phyloP scores from a whole-genome alignment of 257 asterid species.

The Nemophila menziesii region DNA sequence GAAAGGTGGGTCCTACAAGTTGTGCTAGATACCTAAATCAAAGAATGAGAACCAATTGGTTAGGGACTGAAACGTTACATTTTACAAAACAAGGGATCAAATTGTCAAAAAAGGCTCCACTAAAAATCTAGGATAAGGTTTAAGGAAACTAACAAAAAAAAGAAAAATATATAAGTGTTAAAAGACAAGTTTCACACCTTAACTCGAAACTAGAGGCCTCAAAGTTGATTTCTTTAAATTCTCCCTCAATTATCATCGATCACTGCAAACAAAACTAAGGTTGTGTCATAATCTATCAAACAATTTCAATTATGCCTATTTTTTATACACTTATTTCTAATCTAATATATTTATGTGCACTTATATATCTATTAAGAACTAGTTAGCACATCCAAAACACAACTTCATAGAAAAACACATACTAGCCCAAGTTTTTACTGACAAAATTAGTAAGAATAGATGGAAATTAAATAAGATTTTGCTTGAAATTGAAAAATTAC shows the following conservation, averaged over 20 bases:
- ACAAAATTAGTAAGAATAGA: too few species aligned
- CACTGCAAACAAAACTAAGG: slow-evolving; percentile 3
- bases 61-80: slow-evolving; percentile 16
- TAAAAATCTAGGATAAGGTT: neutral
- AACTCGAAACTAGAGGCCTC: neutral
- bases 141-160: neutral
- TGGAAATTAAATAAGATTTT: too few species aligned
- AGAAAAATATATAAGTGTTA: too few species aligned
- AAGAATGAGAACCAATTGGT: slow-evolving; percentile 51
- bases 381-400: neutral
- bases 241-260: slow-evolving; percentile 1
- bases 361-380: neutral
- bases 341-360: neutral
- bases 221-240: neutral
- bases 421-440: too few species aligned
- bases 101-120: too few species aligned
- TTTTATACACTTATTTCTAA: neutral
- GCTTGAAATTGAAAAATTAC: too few species aligned
- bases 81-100: too few species aligned
- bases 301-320: neutral
- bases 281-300: neutral
- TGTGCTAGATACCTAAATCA: slow-evolving; percentile 89
- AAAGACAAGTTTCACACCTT: neutral
- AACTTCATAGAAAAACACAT: neutral
- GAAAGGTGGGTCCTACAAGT: slow-evolving; percentile 47